Conservation (phyloP, 768 basidiomycete genomes). For the Leccinum uliginosum region DNA sequence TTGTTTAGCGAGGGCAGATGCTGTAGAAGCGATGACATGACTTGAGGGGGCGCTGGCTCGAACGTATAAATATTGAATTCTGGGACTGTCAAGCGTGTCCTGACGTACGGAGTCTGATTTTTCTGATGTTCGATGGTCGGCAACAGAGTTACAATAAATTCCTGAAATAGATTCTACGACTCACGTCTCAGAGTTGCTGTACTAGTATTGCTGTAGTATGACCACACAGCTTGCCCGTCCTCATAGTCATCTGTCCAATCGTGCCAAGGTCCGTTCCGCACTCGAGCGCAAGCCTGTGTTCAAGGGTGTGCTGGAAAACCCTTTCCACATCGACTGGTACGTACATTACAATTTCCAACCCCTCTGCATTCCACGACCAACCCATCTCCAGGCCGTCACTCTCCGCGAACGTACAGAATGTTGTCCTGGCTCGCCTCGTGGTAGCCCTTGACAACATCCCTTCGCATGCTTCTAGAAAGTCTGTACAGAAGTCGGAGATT, state of each 20-base stretch:
- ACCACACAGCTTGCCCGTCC: constrained; percentile 46
- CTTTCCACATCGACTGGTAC: constrained; percentile 68
- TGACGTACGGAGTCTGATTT: no score
- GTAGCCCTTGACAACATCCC: constrained; percentile 48
- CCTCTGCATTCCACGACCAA: background rate
- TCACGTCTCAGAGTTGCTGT: background rate
- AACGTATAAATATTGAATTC: background rate
- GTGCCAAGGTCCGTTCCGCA: constrained; percentile 43
- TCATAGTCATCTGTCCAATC: constrained; percentile 59
- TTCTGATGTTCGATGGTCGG: no score
- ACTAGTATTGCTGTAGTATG: constrained; percentile 31
- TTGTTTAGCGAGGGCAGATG: background rate
- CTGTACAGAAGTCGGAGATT: background rate
- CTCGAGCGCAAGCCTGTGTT: constrained; percentile 60
- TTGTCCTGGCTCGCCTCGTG: constrained; percentile 48
- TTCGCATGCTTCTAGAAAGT: constrained; percentile 23
- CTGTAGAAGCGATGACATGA: constrained; percentile 12
- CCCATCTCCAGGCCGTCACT: constrained; percentile 53
- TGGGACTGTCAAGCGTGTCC: background rate
- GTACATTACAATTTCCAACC: constrained; percentile 13
- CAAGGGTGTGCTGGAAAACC: constrained; percentile 69
- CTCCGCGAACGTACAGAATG: constrained; percentile 59
- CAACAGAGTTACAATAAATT: no score
- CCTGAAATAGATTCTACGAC: background rate
- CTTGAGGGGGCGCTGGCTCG: constrained; percentile 1